Conservation (phyloP, 495 filamentous ascomycete species). For the Podospora pseudoanserina region DNA sequence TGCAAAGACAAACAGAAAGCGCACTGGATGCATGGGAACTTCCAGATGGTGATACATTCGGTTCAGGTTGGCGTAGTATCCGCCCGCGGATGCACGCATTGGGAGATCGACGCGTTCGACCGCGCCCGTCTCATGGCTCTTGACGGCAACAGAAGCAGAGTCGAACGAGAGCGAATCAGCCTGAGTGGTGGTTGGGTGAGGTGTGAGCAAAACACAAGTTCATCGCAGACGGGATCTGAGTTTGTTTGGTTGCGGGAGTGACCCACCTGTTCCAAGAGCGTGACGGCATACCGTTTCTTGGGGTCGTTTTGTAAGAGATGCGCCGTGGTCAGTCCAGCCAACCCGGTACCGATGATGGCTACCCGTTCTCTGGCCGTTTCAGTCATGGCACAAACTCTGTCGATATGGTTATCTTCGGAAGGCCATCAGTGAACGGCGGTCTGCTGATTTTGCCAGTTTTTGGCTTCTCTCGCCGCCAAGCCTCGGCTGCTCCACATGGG, state of each 20-base stretch:
- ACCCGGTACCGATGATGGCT: conserved; percentile 52
- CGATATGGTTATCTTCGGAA: neutral
- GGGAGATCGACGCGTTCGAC: conserved; percentile 50
- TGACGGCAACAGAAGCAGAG: conserved; percentile 38
- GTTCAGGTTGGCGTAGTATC: conserved; percentile 52
- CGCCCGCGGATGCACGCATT: conserved; percentile 54
- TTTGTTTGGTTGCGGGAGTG: conserved; percentile 22
- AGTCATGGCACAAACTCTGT: neutral
- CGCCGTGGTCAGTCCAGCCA: conserved; percentile 53
- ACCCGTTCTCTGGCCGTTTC: neutral
- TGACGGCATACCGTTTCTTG: conserved; percentile 43
- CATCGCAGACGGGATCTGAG: conserved; percentile 1
- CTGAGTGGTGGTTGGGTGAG: conserved; percentile 17
- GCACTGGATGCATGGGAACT: conserved; percentile 41
- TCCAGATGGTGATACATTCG: conserved; percentile 53
- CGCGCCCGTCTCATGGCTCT: conserved; percentile 14
- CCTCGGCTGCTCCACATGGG: neutral
- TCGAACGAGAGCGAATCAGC: conserved; percentile 41
- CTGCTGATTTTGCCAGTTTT: neutral
- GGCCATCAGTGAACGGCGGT: neutral
- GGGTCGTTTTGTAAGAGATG: conserved; percentile 48
- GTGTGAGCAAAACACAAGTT: neutral
- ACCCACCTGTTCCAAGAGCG: conserved; percentile 48
- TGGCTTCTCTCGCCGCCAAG: neutral
- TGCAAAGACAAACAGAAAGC: conserved; percentile 47